Conservation (phyloP, 1,284 basidiomycete genomes). For the Irpex sp. region DNA sequence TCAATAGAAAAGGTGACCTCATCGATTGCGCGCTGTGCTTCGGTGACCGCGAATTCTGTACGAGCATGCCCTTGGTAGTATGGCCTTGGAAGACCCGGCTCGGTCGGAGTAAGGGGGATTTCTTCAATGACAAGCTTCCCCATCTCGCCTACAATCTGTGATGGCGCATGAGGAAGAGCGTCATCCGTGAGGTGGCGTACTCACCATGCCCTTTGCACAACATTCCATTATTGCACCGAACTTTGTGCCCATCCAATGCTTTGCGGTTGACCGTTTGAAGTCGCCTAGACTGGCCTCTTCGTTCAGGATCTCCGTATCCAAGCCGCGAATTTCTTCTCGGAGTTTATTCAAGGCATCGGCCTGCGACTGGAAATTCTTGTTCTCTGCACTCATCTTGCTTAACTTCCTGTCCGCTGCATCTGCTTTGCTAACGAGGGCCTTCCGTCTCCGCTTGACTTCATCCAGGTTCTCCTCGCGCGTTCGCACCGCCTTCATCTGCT, state of each 20-base stretch:
- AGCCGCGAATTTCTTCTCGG: constrained; percentile 71
- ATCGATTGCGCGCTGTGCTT: constrained; percentile 58
- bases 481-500: constrained; percentile 75
- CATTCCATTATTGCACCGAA: constrained; percentile 87
- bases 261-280: constrained; percentile 74
- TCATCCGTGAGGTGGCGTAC: constrained; percentile 19
- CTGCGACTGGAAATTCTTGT: constrained; percentile 82
- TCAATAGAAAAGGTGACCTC: constrained; percentile 52
- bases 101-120: constrained; percentile 78
- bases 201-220: constrained; percentile 77
- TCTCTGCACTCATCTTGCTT: constrained; percentile 86
- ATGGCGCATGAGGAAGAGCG: constrained; percentile 6
- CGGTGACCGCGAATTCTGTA: constrained; percentile 58
- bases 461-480: constrained; percentile 84
- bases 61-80: constrained; percentile 67
- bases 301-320: constrained; percentile 83
- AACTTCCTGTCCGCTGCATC: constrained; percentile 91
- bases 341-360: constrained; percentile 74
- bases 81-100: constrained; percentile 75
- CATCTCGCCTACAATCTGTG: constrained; percentile 77
- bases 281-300: constrained; percentile 85
- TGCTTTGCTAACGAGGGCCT: constrained; percentile 66
- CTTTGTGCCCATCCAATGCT: constrained; percentile 79
- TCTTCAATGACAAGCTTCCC: constrained; percentile 80
- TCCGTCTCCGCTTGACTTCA: constrained; percentile 70